These are phyloP conservation scores for Hanseniaspora guilliermondii DNA, from an alignment of 805 yeast genomes.

Conservation along the genomic window DNA sequence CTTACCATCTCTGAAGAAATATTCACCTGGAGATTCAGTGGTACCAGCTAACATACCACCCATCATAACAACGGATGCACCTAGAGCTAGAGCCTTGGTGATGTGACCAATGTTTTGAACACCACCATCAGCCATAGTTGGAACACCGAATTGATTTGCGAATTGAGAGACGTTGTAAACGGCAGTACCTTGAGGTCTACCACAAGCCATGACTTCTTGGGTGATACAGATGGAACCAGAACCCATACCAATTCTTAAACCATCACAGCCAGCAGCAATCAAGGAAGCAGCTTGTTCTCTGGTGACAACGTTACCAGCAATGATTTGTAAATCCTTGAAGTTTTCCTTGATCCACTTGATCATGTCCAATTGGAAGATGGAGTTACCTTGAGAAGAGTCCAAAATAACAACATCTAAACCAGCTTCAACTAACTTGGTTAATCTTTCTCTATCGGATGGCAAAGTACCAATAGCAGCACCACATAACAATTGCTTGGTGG, in stretches of 20 bases:
- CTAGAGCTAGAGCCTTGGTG: slow-evolving; percentile 89
- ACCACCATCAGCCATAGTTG: slow-evolving; percentile 99
- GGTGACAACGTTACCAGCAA: slow-evolving; percentile 97
- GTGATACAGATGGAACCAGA: slow-evolving; percentile 98
- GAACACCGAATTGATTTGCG: slow-evolving; percentile 91
- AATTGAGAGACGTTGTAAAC: slow-evolving; percentile 89
- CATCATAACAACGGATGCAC: slow-evolving; percentile 98
- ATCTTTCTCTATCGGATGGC: slow-evolving; percentile 75
- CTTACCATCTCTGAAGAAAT: slow-evolving; percentile 95
- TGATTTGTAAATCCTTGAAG: slow-evolving; percentile 69
- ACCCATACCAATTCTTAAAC: slow-evolving; percentile 98
- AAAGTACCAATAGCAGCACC: slow-evolving; percentile 98
- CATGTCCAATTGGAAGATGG: slow-evolving; percentile 88
- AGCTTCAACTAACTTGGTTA: slow-evolving; percentile 74
- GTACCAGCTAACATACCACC: slow-evolving; percentile 99
- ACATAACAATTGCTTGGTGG: slow-evolving; percentile 89
- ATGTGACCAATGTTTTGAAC: slow-evolving; percentile 97
- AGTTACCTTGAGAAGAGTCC: slow-evolving; percentile 97
- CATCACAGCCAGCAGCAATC: slow-evolving; percentile 94
- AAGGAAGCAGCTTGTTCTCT: slow-evolving; percentile 97
- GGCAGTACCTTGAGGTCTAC: slow-evolving; percentile 99
- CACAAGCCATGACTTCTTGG: slow-evolving; percentile 99
- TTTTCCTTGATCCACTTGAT: slow-evolving; percentile 77
- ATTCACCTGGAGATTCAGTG: slow-evolving; percentile 94
- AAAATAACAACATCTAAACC: slow-evolving; percentile 93